These are phyloP conservation scores for Colletotrichum lindemuthianum DNA, from an alignment of 2,329 filamentous ascomycete species.

Conservation along the genomic window DNA sequence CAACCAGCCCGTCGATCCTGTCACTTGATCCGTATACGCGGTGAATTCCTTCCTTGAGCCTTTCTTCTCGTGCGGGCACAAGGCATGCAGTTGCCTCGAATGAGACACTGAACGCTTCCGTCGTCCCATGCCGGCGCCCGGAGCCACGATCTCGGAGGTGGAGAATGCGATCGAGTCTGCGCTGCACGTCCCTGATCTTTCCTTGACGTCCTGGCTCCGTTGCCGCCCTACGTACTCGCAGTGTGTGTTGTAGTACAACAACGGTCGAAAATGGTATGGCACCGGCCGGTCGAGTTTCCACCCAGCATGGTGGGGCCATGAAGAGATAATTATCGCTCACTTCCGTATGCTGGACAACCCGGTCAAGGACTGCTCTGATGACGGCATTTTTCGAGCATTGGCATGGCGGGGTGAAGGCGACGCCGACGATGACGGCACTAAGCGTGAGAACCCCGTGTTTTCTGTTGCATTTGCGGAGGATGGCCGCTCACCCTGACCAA, in stretches of 20 bases:
- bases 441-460: background rate
- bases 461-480: slow-evolving; percentile 4
- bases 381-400: slow-evolving; percentile 27
- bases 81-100: slow-evolving; percentile 4
- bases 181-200: slow-evolving; percentile 17
- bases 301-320: slow-evolving; percentile 20
- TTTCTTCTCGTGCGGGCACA: background rate
- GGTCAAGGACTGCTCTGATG: slow-evolving; percentile 17
- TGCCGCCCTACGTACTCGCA: slow-evolving; percentile 5
- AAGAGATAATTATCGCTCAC: slow-evolving; percentile 22
- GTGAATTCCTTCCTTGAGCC: background rate
- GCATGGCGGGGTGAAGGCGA: slow-evolving; percentile 26
- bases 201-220: background rate
- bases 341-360: slow-evolving; percentile 2
- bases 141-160: slow-evolving; percentile 32
- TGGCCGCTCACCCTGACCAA: slow-evolving; percentile 5
- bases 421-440: slow-evolving; percentile 15
- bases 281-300: slow-evolving; percentile 9
- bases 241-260: slow-evolving; percentile 5
- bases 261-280: slow-evolving; percentile 19
- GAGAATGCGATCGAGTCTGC: slow-evolving; percentile 32
- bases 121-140: slow-evolving; percentile 26
- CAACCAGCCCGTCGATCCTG: slow-evolving; percentile 3
- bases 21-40: no score
- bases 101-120: slow-evolving; percentile 15